These are phyloP conservation scores for Cotoneaster glaucophyllus DNA, from an alignment of 306 rosid genomes.

Conservation along the genomic window DNA sequence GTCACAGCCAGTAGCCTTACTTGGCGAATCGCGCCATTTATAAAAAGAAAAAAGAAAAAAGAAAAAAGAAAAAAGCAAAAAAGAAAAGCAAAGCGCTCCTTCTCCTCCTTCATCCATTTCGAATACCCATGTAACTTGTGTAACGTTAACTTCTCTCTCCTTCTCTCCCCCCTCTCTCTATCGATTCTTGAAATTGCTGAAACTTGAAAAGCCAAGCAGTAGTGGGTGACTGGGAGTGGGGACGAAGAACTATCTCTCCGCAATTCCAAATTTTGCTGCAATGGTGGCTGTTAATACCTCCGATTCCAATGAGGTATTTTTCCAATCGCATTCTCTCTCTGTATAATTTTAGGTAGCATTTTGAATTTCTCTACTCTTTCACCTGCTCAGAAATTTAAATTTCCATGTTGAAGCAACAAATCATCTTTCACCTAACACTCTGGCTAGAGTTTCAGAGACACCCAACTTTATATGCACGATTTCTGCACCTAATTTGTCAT, in stretches of 20 bases:
- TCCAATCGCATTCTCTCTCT: not conserved
- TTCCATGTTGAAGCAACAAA: not conserved
- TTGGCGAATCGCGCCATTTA: conserved; percentile 31
- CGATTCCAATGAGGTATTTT: not conserved
- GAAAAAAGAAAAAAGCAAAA: not conserved
- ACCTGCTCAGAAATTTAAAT: not conserved
- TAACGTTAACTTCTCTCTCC: conserved; percentile 31
- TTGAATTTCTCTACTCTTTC: no score
- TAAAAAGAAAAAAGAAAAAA: not conserved
- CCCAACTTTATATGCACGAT: not conserved
- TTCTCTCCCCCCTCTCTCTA: not conserved
- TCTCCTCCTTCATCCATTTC: conserved; percentile 4
- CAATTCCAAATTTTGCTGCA: conserved; percentile 4
- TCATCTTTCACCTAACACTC: not conserved
- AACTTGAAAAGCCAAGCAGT: not conserved
- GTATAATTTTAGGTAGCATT: no score
- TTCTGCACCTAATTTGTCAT: not conserved
- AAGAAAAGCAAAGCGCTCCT: no score
- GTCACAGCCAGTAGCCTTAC: conserved; percentile 26
- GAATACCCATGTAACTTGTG: no score
- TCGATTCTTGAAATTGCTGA: not conserved
- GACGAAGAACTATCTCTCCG: not conserved
- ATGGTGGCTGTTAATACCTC: conserved; percentile 20
- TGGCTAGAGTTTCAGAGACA: not conserved
- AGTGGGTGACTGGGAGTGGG: not conserved